These are phyloP conservation scores for Camelina sativa DNA, from an alignment of 345 rosid genomes.

Conservation along the genomic window DNA sequence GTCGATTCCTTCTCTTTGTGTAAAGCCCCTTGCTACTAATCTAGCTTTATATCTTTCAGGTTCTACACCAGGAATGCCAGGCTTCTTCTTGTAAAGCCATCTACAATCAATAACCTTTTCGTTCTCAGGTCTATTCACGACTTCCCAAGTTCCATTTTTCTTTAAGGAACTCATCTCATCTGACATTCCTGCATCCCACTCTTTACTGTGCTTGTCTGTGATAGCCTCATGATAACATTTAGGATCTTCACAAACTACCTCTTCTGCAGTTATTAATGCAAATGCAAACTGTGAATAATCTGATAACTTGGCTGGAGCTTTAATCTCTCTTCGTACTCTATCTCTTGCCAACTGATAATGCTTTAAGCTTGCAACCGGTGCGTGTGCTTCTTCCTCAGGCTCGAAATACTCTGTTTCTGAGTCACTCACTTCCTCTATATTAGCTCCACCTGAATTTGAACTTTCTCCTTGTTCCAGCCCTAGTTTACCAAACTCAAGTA, in stretches of 20 bases:
- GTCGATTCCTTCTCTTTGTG: not conserved
- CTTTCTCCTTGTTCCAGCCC: no score
- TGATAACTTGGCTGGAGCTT: not conserved
- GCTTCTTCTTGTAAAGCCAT: not conserved
- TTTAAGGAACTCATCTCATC: not conserved
- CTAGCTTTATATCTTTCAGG: not conserved
- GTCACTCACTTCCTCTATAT: not conserved
- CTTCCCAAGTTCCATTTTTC: not conserved
- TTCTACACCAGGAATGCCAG: not conserved
- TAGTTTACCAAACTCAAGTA: no score
- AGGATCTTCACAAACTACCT: no score
- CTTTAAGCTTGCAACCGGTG: accelerated
- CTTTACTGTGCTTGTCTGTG: accelerated
- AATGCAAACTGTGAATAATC: no score
- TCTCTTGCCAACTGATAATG: not conserved
- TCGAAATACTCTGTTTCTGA: not conserved
- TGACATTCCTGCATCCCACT: not conserved
- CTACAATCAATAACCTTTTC: accelerated
- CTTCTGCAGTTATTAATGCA: no score
- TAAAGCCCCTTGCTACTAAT: not conserved
- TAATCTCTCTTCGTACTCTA: not conserved
- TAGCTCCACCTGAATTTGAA: not conserved
- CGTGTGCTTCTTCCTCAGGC: no score
- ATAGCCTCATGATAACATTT: no score
- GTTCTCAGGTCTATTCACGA: not conserved